Evolutionary conservation across 192 early-diverging fungal genomes (phyloP), one percentile per base, ranked within the genome.

Genomic region (Coemansia brasiliensis): DNA sequence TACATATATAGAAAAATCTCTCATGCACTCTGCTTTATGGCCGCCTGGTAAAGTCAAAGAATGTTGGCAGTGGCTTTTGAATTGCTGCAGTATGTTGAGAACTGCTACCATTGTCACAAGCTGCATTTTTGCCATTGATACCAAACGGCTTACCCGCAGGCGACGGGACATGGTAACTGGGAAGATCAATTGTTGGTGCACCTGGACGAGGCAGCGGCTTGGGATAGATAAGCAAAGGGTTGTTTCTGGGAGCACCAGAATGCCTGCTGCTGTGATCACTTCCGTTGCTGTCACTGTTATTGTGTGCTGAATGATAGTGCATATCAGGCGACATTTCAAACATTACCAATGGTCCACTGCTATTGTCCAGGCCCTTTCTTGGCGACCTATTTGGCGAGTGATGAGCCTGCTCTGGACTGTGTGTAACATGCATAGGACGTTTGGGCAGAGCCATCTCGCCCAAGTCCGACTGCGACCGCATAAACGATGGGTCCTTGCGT

Each of bases 401-500:
- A 17, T 13, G 29, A 17, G 12, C 18, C 20, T 42, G 25, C 0
- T 38, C 18, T 1, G 18, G 45, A 2, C 21, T 42, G n/a, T 18
- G 20, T 9, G 10, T 12, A 13, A 5, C 16, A 18, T 57, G 65
- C 59, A 65, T 59, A 8, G 69, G 58, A n/a, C 69, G 65, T 32
- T 71, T 72, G 35, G 75, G 61, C 41, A 35, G 54, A 12, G 37
- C 49, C 69, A 69, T 55, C 2, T 72, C 54, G 20, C 65, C 62
- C 48, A 79, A 55, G 35, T 79, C 75, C 13, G 75, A 79, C 41
- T 72, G 75, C 42, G 75, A 79, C 43, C 75, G 61, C 75, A 79
- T 67, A 45, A 79, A 72, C 51, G 75, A 79, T 16, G 68, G 65
- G 22, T 72, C 69, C 46, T 79, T 79, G 51, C 75, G 75, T 59